Evolutionary conservation across 139 green algal genomes (phyloP), one percentile per base, ranked within the genome.

Genomic region (Chlorella sorokiniana): DNA sequence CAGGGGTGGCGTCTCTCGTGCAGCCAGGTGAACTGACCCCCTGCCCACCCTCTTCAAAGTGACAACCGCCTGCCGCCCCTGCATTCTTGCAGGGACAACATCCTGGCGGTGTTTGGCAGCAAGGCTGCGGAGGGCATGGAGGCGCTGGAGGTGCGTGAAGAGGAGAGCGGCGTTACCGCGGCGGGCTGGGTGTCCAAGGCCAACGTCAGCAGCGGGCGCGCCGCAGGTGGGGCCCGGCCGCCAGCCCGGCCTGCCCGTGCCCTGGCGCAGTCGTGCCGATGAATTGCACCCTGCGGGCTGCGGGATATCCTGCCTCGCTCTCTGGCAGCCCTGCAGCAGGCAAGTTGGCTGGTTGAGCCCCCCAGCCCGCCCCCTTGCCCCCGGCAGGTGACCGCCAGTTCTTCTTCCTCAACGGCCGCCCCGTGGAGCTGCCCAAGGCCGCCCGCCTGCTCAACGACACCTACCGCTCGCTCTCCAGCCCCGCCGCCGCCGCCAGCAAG

Each of bases 401-500:
- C 81, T 91, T 96, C 70, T 99, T 88, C 88, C 42, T 99, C 63
- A 99, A 99, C 81, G 92, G 93, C 20, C 90, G 96, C 6, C 96
- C 96, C 1, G 91, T 99, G 29, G 96, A 99, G 79, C 76, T 98
- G 70, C 94, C 94, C 33, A 88, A 92, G 78, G 89, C 88, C 29
- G 35, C 45, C 42, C 89, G 88, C 56, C 78, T 87, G 31, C 68
- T 96, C 18, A 96, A 96, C 81, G 94, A 97, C 27, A 85, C 78
- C 4, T 96, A 93, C 87, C 87, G 90, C 56, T 87, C 63, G 16
- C 81, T 91, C 22, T 85, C 82, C 40, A 88, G 71, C n/a, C 68
- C 86, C 11, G 86, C 84, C 18, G 42, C 86, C 10, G 79, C 80
- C 27, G 42, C 27, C 81, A 78, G 41, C 67, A 84, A 79, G 40